Evolutionary conservation across 73 alveolate genomes (phyloP).

Genomic region (Vitrella brassicaformis): DNA sequence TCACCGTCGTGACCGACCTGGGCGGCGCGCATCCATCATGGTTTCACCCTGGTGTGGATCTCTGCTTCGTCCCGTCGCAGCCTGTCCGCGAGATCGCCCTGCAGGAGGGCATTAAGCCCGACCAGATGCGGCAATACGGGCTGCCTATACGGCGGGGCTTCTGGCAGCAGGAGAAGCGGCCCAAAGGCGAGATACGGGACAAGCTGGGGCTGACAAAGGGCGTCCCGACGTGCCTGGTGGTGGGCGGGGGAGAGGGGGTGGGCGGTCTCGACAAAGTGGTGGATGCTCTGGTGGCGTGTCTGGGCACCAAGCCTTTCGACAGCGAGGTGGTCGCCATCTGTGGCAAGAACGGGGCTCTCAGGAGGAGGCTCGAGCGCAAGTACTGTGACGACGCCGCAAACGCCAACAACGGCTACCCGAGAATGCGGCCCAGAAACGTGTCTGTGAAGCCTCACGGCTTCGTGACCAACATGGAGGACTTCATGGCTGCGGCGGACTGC

Average conservation of each 20-base stretch:
- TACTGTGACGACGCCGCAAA: neutral
- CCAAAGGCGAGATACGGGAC: neutral
- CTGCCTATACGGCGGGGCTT: neutral
- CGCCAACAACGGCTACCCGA: neutral
- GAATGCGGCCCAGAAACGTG: neutral
- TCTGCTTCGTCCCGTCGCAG: slow-evolving; percentile 1
- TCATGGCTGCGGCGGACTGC: slow-evolving; percentile 1
- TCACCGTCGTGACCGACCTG: slow-evolving; percentile 5
- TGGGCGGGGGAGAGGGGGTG: slow-evolving; percentile 6
- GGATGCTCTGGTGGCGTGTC: neutral
- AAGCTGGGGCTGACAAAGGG: neutral
- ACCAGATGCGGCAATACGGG: neutral
- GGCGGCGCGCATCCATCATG: slow-evolving; percentile 4
- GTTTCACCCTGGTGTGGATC: slow-evolving; percentile 1
- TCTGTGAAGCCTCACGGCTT: neutral
- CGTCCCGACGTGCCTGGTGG: neutral
- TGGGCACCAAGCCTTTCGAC: too few relatives aligned
- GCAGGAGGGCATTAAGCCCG: neutral
- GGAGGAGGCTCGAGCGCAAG: neutral
- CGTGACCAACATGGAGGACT: slow-evolving; percentile 3
- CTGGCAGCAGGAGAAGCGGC: slow-evolving; percentile 1
- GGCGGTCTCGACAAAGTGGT: neutral
- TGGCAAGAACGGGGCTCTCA: slow-evolving; percentile 2
- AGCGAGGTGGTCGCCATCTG: slow-evolving; percentile 2
- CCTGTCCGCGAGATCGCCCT: neutral